Base-by-base conservation (phyloP, 2,329 filamentous ascomycete genomes). In the Botrytis deweyae region DNA sequence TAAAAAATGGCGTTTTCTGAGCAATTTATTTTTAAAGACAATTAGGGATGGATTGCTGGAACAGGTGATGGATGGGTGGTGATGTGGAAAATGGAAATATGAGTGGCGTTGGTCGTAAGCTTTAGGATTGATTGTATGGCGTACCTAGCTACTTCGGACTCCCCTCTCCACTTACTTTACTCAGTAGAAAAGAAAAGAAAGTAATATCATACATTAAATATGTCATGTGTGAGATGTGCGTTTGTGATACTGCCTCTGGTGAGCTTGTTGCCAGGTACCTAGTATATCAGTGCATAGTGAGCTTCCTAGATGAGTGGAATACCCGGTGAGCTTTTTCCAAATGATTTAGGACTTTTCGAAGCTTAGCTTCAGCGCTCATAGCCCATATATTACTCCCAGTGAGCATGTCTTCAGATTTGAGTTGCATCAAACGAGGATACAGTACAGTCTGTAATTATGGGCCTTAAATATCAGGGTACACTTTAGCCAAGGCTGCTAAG, bases 401-500 rank as follows among this genome's bases (percentile, higher is more conserved):
- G n/a, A 29, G 7, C 52, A 33, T 58, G 25, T 18, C n/a, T 18
- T 4, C 5, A 29, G 52, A 44, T 14, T 55, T n/a, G n/a, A 25
- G n/a, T 29, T 7, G 6, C n/a, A 55, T 55, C 52, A 55, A 55
- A 29, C 1, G 16, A 20, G 5, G 40, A 16, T 3, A 25, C 10
- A 38, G 6, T 29, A 29, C 29, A 29, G 29, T 29, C 29, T 29
- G 29, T 29, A 38, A 12, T 7, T n/a, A 16, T n/a, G 20, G 3
- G 22, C 61, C n/a, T 42, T 58, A 14, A 6, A 33, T 36, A 36
- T 67, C 4, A 67, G 70, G 61, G 8, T 2, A 2, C 8, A 3
- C 14, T 36, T 20, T 5, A 18, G 68, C 63, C 63, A 69, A 69
- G 71, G 64, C 71, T 72, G 70, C 63, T 33, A 72, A 68, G 63